phyloP scores from a whole-genome alignment of 148 eudicot species.

The Rhododendron ferrugineum region DNA sequence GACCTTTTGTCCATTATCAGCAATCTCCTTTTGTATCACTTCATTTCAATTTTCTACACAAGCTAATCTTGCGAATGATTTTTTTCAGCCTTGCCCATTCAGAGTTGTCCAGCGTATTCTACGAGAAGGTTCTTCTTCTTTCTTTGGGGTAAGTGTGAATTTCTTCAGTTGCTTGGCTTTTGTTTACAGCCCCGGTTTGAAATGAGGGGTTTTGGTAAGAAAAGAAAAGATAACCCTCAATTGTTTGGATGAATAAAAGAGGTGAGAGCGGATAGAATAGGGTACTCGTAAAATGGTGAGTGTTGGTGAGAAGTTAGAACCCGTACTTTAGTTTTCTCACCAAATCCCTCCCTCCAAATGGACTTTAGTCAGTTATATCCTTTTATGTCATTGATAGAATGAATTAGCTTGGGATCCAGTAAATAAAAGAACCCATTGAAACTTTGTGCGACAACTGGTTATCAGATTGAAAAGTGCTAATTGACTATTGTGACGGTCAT shows the following conservation, averaged over 20 bases:
- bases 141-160: constrained; percentile 69
- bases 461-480: background rate
- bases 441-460: background rate
- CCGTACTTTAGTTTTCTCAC: background rate
- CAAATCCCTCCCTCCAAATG: background rate
- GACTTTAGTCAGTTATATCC: background rate
- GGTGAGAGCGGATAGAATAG: background rate
- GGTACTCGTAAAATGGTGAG: background rate
- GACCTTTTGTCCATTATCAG: background rate
- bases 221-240: background rate
- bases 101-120: constrained; percentile 75
- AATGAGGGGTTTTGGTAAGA: background rate
- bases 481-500: background rate
- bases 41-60: background rate
- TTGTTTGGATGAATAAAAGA: background rate
- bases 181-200: background rate
- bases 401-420: background rate
- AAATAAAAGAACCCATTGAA: background rate
- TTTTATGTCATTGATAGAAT: background rate
- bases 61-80: background rate
- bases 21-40: background rate
- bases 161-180: constrained; percentile 1
- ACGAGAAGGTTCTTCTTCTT: constrained; percentile 83
- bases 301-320: background rate
- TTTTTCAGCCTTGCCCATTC: constrained; percentile 77